These are phyloP conservation scores for Astrephomene gubernaculifera DNA, from an alignment of 139 green algal species.

Conservation along the genomic window DNA sequence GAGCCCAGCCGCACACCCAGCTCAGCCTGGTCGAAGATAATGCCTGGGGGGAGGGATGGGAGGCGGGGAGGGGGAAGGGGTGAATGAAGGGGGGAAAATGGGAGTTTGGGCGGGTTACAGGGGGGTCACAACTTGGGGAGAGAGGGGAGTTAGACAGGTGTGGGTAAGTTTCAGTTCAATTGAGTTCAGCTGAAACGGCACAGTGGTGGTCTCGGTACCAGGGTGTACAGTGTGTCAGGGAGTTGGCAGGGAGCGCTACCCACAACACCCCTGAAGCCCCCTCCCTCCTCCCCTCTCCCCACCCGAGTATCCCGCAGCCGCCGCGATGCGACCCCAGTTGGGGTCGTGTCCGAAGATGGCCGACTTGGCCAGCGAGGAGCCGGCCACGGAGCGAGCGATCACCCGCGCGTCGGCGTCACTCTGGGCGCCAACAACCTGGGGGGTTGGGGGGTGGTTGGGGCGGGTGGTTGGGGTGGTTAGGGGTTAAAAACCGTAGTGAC, in stretches of 20 bases:
- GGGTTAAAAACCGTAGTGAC: too few species aligned
- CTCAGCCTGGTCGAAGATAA: constrained; percentile 87
- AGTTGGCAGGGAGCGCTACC: too few species aligned
- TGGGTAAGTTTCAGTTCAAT: too few species aligned
- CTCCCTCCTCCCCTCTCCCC: not conserved
- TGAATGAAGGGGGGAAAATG: too few species aligned
- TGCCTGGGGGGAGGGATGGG: constrained; percentile 65
- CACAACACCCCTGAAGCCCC: not conserved
- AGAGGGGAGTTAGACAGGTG: too few species aligned
- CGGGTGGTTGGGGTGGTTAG: too few species aligned
- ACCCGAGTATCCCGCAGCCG: constrained; percentile 93
- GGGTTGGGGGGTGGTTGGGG: too few species aligned
- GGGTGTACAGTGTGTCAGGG: too few species aligned
- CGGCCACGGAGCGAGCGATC: constrained; percentile 86
- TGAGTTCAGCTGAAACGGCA: too few species aligned
- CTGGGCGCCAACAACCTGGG: constrained; percentile 65
- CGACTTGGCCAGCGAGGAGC: constrained; percentile 90
- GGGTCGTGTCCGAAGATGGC: constrained; percentile 98
- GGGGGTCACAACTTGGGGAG: too few species aligned
- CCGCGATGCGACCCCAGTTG: constrained; percentile 98
- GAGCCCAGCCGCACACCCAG: constrained; percentile 88
- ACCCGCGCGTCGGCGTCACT: constrained; percentile 69
- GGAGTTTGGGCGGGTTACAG: too few species aligned
- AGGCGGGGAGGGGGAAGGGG: not conserved
- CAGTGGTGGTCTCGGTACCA: too few species aligned